Evolutionary conservation across 2,329 filamentous ascomycete genomes (phyloP).

Genomic region (Nannizziopsis arthrosporioides): DNA sequence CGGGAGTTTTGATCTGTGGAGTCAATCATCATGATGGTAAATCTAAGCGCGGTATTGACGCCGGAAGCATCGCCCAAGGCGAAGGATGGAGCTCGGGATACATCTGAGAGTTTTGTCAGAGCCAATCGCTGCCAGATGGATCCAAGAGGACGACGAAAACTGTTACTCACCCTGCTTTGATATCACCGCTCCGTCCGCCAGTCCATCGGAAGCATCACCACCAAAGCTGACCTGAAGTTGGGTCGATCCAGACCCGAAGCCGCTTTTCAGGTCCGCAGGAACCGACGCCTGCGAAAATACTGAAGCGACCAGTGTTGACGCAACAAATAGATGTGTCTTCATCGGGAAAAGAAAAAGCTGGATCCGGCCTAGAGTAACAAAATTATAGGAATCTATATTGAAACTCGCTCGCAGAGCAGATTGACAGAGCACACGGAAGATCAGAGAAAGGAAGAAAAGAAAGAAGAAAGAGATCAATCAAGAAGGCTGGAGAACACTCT

Average conservation of each 20-base stretch:
- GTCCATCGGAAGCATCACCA: slow-evolving; percentile 14
- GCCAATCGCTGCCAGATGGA: background rate
- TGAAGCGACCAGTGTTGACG: slow-evolving; percentile 6
- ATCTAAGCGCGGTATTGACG: slow-evolving; percentile 10
- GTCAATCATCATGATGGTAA: slow-evolving; percentile 13
- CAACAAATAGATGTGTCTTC: slow-evolving; percentile 1
- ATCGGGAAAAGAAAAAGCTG: background rate
- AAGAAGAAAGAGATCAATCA: no score
- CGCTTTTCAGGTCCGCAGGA: slow-evolving; percentile 5
- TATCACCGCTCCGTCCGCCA: slow-evolving; percentile 7
- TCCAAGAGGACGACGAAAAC: background rate
- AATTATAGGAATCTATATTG: no score
- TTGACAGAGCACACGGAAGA: background rate
- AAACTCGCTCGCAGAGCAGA: background rate
- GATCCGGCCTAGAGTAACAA: no score
- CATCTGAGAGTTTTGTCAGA: slow-evolving; percentile 5
- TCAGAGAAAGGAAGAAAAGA: no score
- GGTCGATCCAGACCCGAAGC: slow-evolving; percentile 3
- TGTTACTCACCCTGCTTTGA: slow-evolving; percentile 5
- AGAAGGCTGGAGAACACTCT: no score
- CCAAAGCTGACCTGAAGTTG: slow-evolving; percentile 12
- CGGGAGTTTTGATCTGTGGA: slow-evolving; percentile 7
- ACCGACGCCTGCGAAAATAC: slow-evolving; percentile 8
- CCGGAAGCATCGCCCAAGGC: slow-evolving; percentile 11
- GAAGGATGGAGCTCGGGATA: slow-evolving; percentile 7